Evolutionary conservation across 164 flowering plant genomes (phyloP).

Genomic region (Sextonia rubra): DNA sequence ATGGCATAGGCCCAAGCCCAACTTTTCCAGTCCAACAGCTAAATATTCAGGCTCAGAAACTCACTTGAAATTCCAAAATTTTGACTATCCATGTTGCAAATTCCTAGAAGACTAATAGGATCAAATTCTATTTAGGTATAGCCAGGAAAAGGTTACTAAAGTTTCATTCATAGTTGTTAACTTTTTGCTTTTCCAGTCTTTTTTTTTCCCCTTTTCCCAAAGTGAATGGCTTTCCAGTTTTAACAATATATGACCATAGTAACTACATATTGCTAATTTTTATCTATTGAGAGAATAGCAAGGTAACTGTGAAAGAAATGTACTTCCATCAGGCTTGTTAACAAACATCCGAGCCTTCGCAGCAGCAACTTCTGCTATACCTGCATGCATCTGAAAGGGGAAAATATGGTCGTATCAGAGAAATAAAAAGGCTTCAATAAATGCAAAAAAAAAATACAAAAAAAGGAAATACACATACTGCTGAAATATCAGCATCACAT

Average conservation of each 20-base stretch:
- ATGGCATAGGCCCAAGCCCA: no score
- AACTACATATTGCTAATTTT: background rate
- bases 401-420: conserved; percentile 8
- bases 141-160: background rate
- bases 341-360: conserved; percentile 97
- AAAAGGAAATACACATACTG: conserved; percentile 39
- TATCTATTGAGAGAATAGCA: background rate
- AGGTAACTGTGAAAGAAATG: conserved; percentile 11
- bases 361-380: conserved; percentile 95
- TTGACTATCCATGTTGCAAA: no score
- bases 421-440: background rate
- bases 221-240: background rate
- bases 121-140: background rate
- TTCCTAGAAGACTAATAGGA: no score
- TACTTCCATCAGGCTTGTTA: conserved; percentile 99
- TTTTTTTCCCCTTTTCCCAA: no score
- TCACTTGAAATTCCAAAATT: no score
- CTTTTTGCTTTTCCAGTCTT: background rate
- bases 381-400: conserved; percentile 74
- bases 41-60: no score
- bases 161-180: background rate
- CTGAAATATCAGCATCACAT: conserved; percentile 59
- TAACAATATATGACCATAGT: background rate
- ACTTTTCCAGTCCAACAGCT: no score
- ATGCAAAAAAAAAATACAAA: background rate